Evolutionary conservation across 2,329 filamentous ascomycete species (phyloP).

Genomic region (Botrytis porri): DNA sequence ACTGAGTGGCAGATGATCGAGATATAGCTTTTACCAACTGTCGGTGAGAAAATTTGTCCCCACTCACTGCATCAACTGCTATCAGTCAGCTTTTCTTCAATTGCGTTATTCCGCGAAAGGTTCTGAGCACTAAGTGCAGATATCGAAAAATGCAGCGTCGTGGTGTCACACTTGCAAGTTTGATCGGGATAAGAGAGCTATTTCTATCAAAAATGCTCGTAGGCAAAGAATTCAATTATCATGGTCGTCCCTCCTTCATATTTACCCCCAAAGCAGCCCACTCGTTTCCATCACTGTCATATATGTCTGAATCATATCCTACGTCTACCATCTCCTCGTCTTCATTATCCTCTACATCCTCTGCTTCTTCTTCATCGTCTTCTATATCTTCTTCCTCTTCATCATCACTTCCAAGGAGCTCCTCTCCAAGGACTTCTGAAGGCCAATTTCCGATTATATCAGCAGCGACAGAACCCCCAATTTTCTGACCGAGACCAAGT

Average conservation of each 20-base stretch:
- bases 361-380: background rate
- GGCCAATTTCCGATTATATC: background rate
- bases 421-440: background rate
- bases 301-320: accelerated
- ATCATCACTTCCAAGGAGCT: background rate
- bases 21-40: background rate
- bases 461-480: background rate
- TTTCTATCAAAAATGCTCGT: background rate
- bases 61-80: background rate
- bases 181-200: background rate
- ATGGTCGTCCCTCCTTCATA: background rate
- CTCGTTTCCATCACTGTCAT: conserved; percentile 24
- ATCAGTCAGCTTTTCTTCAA: background rate
- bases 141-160: background rate
- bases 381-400: background rate
- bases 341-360: background rate
- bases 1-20: background rate
- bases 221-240: background rate
- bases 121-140: background rate
- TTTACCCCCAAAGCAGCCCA: background rate
- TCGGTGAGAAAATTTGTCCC: background rate
- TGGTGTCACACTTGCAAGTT: background rate
- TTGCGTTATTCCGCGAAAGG: background rate
- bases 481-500: background rate
- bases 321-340: background rate